Evolutionary conservation across 2,329 filamentous ascomycete genomes (phyloP), one percentile per base, ranked within the genome.

Genomic region (Exserohilum rostratum): DNA sequence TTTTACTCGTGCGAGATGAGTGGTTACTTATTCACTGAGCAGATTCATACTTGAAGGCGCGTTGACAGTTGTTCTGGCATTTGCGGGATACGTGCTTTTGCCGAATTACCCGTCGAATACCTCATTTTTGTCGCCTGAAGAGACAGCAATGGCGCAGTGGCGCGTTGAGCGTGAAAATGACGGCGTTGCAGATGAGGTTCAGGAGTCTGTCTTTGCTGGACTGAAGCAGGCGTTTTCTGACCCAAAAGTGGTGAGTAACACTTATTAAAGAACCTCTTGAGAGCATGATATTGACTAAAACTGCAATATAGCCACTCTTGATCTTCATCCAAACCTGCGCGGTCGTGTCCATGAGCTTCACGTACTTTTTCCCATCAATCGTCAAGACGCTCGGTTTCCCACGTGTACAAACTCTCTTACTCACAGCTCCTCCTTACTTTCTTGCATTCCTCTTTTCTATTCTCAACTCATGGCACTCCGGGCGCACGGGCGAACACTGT

Each of bases 301-400:
- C 10, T 5, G 12, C 3, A 1, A 18, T 18, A 12, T 17, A 57
- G 55, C 55, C 55, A 6, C 17, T 57, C 1, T 50, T 57, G 3
- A 77, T 83, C 1, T 70, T 85, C 18, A 70, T 85, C 2, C 82
- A 85, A 62, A 83, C 85, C 51, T 64, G 78, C n/a, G 80, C 78
- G 6, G 75, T 78, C 30, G 74, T 79, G n/a, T 57, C 52, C 1
- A 64, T 64, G 61, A 63, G 57, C 1, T 87, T 87, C 63, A 83
- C 86, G 40, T 87, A 87, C 66, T 87, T 87, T 74, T 87, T 87
- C 71, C 85, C 85, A 0, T 83, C 79, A 0, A 86, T 88, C 46
- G 82, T 87, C 1, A 76, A 82, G 27, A 86, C 83, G 0, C 77
- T 88, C 0, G 83, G 84, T 0, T 87, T 83, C 63, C 77, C 77